A percentile compares a stretch with the other conserved stretches of the same genome.
These are phyloP conservation scores for Calonectria pteridis DNA, from an alignment of 2,329 filamentous ascomycete species.

Conservation along the genomic window DNA sequence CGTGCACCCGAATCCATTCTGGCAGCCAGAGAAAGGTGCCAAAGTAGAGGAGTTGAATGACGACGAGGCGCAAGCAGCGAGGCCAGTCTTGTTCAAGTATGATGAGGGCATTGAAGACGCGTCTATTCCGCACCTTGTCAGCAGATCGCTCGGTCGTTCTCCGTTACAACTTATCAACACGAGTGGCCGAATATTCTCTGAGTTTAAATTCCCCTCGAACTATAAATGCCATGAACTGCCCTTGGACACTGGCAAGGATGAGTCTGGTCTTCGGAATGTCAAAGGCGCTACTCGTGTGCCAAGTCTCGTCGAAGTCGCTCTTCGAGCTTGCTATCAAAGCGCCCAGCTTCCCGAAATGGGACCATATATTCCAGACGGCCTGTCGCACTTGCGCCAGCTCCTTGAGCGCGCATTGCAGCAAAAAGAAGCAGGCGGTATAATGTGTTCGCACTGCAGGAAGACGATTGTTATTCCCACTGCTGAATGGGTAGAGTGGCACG, in stretches of 20 bases:
- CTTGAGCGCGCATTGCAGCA: constrained; percentile 56
- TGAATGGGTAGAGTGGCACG: constrained; percentile 75
- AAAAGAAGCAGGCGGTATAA: constrained; percentile 61
- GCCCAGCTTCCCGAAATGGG: constrained; percentile 57
- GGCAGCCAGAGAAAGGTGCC: constrained; percentile 51
- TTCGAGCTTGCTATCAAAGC: constrained; percentile 60
- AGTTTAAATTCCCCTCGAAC: constrained; percentile 45
- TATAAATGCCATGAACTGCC: constrained; percentile 37
- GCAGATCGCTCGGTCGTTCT: constrained; percentile 45
- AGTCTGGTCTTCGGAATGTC: background rate
- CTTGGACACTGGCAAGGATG: constrained; percentile 34
- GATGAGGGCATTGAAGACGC: constrained; percentile 4
- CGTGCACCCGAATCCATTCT: constrained; percentile 74
- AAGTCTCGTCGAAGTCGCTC: constrained; percentile 64
- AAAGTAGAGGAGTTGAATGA: constrained; percentile 13
- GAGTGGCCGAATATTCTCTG: constrained; percentile 45
- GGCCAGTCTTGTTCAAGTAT: constrained; percentile 24
- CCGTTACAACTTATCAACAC: constrained; percentile 49
- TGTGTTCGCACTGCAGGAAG: constrained; percentile 65
- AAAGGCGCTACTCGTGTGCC: constrained; percentile 53
- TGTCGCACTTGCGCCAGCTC: constrained; percentile 54
- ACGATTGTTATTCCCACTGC: constrained; percentile 63
- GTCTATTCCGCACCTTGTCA: constrained; percentile 38
- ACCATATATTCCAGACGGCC: constrained; percentile 56
- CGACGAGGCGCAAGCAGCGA: constrained; percentile 14